Base-by-base conservation (phyloP, 1,284 basidiomycete species). In the Ustilago vetiveriae region DNA sequence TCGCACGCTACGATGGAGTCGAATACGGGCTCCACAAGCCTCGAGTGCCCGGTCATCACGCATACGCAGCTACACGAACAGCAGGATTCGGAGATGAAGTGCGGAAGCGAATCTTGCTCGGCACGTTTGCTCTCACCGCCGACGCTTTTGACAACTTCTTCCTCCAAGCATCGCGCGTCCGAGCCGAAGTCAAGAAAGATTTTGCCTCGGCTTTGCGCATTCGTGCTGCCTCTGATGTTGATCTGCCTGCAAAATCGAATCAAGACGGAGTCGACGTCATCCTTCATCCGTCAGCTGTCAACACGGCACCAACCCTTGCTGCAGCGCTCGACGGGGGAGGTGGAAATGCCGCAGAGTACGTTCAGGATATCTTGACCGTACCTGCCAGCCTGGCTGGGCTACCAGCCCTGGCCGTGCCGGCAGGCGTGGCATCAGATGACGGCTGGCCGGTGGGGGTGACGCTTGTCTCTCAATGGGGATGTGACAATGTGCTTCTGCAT, bases 111-210 rank as follows among this genome's bases (percentile, higher is more conserved):
- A 89, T 98, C 16, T 79, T 98, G n/a, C 85, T 98, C 1, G 95
- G 95, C 0, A 93, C 93, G 0, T 93, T 95, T 80, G 92, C 94
- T 2, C 84, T 98, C 17, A 90, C 90, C 0, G 92, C 94, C 16
- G 92, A 92, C 67, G 93, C 92, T 14, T 96, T 94, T 80, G 91
- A 98, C 83, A 97, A 96, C 80, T 97, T 95, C 82, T 98, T 94
- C 81, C 86, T 98, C 4, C 91, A 95, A 83, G 94, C 96, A 0
- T 90, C 94, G 62, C 86, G 88, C 17, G 86, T 97, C 19, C 88
- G 95, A 2, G 85, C 86, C 37, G 82, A 86, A 7, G 84, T 98
- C 47, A 86, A 88, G 65, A 75, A 85, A 4, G 94, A 97, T 75
- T 95, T 94, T 72, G 85, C 90, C 69, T 73, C 79, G 0, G 86